phyloP scores from a whole-genome alignment of 352 stramenopile species.

The Thraustochytrium striatum region DNA sequence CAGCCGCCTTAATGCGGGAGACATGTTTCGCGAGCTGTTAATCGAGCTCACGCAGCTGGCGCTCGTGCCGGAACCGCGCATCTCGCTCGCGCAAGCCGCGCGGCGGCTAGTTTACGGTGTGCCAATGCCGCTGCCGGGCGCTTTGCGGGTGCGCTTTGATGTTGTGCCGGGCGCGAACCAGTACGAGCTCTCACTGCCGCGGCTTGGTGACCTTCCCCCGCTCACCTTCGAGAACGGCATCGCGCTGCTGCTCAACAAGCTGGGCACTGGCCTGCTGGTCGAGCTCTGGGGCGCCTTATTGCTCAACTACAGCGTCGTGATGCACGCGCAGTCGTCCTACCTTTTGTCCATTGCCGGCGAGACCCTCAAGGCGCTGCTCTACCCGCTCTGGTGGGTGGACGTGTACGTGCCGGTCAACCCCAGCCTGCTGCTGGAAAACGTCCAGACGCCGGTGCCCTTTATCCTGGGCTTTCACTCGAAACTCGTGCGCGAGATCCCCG shows the following conservation, averaged over 20 bases:
- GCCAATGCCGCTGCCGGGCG: conserved; percentile 34
- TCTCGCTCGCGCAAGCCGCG: too few species aligned
- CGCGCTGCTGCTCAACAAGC: conserved; percentile 14
- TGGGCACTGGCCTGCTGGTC: conserved; percentile 10
- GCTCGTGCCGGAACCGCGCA: too few species aligned
- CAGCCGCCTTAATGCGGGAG: conserved; percentile 14
- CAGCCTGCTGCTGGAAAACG: conserved; percentile 71
- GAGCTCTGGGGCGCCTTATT: conserved; percentile 32
- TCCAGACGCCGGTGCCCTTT: conserved; percentile 56
- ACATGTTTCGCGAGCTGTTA: conserved; percentile 34
- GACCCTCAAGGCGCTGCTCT: conserved; percentile 68
- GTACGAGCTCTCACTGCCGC: conserved; percentile 2
- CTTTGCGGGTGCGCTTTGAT: conserved; percentile 23
- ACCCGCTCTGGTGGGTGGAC: conserved; percentile 73
- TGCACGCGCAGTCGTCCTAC: conserved; percentile 9
- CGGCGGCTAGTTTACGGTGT: conserved; percentile 17
- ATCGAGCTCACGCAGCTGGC: conserved; percentile 16
- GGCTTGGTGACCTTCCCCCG: neutral
- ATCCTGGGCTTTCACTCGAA: conserved; percentile 34
- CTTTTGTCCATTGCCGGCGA: conserved; percentile 69
- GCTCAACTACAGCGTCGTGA: conserved; percentile 24
- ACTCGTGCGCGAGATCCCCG: conserved; percentile 24
- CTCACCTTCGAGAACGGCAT: conserved; percentile 33
- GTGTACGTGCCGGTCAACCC: conserved; percentile 77
- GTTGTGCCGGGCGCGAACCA: neutral